Conservation (phyloP, 225 moss, liverwort and hornwort species). For the Takakia lepidozioides region DNA sequence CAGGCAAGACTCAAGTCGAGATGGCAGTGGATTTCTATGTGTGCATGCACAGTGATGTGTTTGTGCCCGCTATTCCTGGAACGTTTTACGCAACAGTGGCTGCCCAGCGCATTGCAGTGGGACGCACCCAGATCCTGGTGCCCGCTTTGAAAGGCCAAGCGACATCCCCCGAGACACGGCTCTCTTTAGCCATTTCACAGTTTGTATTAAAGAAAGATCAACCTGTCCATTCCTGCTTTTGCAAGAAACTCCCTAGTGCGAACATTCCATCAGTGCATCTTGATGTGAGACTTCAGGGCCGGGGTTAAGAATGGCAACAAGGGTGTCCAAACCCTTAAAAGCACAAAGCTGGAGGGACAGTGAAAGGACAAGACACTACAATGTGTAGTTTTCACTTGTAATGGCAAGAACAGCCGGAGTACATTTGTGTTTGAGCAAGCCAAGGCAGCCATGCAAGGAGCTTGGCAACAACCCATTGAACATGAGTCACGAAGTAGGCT, state of each 20-base stretch:
- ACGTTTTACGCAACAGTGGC: conserved; percentile 39
- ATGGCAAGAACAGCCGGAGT: no score
- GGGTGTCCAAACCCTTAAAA: no score
- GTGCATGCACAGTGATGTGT: conserved; percentile 50
- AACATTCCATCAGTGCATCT: neutral
- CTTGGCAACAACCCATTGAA: conserved; percentile 59
- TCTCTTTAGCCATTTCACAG: conserved; percentile 24
- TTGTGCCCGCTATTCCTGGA: conserved; percentile 35
- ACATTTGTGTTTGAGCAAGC: no score
- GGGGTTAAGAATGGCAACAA: no score
- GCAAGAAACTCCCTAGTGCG: neutral
- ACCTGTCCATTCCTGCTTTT: conserved; percentile 34
- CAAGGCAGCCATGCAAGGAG: no score
- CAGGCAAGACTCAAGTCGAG: conserved; percentile 57
- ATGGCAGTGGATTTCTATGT: conserved; percentile 56
- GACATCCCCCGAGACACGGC: conserved; percentile 8
- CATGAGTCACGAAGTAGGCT: conserved; percentile 78
- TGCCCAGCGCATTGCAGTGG: conserved; percentile 37
- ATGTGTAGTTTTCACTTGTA: no score
- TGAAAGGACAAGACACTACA: no score
- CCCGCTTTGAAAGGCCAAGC: conserved; percentile 21
- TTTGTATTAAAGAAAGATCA: conserved; percentile 28
- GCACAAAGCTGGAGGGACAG: no score
- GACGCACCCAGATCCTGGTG: conserved; percentile 39
- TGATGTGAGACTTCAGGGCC: no score